Conservation (phyloP, 768 basidiomycete species). For the Lactifluus subvellereus region DNA sequence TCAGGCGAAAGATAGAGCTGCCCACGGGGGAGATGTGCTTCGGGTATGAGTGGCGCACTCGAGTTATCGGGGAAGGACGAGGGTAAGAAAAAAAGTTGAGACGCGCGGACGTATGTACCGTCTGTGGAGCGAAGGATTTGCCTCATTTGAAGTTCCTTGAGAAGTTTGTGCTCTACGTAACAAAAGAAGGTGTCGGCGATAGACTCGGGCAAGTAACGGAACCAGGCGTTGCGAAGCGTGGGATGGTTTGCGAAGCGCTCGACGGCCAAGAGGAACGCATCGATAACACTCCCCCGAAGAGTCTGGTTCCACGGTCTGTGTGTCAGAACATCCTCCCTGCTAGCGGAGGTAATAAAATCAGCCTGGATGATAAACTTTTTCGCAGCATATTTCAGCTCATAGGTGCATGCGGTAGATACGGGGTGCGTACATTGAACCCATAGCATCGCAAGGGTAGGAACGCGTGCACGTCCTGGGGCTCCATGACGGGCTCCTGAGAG, state of each 20-base stretch:
- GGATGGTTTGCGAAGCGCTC: slow-evolving; percentile 20
- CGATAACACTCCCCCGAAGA: slow-evolving; percentile 24
- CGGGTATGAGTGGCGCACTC: slow-evolving; percentile 9
- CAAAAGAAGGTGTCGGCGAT: slow-evolving; percentile 24
- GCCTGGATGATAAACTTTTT: slow-evolving; percentile 31
- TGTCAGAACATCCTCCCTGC: slow-evolving; percentile 28
- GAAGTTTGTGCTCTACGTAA: slow-evolving; percentile 13
- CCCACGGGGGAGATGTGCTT: background rate
- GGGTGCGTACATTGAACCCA: slow-evolving; percentile 27
- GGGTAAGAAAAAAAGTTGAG: slow-evolving; percentile 13
- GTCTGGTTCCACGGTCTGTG: slow-evolving; percentile 26
- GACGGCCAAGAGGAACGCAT: slow-evolving; percentile 27
- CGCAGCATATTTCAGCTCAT: background rate
- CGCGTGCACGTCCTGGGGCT: slow-evolving; percentile 25
- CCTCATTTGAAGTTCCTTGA: slow-evolving; percentile 6
- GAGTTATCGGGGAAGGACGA: background rate
- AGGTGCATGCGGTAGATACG: background rate
- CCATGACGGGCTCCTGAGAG: slow-evolving; percentile 14
- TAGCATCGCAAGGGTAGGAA: slow-evolving; percentile 27
- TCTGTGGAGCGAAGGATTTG: slow-evolving; percentile 23
- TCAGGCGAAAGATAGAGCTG: slow-evolving; percentile 16
- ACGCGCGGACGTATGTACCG: slow-evolving; percentile 16
- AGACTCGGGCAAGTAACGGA: slow-evolving; percentile 26
- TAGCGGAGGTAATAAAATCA: slow-evolving; percentile 30
- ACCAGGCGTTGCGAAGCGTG: slow-evolving; percentile 25